phyloP scores from a whole-genome alignment of 176 grass and related monocot species.

The Elaeis guineensis region DNA sequence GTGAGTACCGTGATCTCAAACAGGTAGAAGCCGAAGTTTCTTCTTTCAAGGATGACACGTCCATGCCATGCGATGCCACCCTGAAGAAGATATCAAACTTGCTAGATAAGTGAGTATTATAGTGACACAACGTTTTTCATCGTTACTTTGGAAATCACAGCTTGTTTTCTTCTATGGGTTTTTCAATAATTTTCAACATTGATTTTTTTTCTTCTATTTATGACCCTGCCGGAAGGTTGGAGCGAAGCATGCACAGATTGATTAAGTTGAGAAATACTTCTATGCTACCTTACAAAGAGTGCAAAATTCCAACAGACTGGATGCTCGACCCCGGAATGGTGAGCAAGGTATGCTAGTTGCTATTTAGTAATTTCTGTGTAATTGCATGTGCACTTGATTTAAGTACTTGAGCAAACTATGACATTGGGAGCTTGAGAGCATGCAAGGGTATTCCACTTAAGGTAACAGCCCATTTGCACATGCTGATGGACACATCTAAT shows the following conservation, averaged over 20 bases:
- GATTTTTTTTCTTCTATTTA: background rate
- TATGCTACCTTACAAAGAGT: constrained; percentile 57
- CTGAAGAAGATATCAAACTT: constrained; percentile 37
- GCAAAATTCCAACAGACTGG: constrained; percentile 82
- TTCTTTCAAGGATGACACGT: constrained; percentile 10
- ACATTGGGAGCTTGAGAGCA: background rate
- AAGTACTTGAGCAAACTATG: background rate
- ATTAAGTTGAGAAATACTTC: constrained; percentile 49
- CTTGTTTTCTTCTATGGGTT: too few species aligned
- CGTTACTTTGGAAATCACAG: too few species aligned
- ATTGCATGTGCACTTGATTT: background rate
- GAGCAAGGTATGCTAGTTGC: constrained; percentile 36
- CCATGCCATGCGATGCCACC: constrained; percentile 27
- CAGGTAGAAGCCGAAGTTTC: constrained; percentile 24
- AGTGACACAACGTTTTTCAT: too few species aligned
- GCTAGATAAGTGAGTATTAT: constrained; percentile 30
- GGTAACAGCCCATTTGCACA: too few species aligned
- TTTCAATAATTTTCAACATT: background rate
- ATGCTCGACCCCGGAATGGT: constrained; percentile 83
- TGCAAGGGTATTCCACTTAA: too few species aligned
- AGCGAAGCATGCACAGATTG: constrained; percentile 60
- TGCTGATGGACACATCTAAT: too few species aligned
- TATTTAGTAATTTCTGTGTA: background rate
- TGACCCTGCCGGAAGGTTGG: constrained; percentile 38
- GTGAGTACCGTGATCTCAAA: constrained; percentile 43